phyloP scores from a whole-genome alignment of 1,139 yeast species.

The Suhomyces anneliseae region DNA sequence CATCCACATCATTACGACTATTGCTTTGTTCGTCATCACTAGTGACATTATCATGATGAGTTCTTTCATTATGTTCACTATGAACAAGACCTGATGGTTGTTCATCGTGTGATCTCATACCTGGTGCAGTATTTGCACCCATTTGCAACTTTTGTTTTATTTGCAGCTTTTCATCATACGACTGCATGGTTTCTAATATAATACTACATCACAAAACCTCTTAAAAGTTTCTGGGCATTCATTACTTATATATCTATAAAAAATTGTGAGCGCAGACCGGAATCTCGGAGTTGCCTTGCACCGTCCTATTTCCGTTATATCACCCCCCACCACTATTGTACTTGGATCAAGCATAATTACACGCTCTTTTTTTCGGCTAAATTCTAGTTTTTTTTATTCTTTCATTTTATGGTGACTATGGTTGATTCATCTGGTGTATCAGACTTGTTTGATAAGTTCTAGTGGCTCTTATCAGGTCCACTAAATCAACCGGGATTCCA shows the following conservation, averaged over 20 bases:
- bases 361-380: too few species aligned
- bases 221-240: neutral
- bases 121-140: neutral
- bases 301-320: neutral
- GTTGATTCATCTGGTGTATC: too few species aligned
- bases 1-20: neutral
- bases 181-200: neutral
- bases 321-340: too few species aligned
- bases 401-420: too few species aligned
- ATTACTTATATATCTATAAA: neutral
- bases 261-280: neutral
- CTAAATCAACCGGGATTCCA: too few species aligned
- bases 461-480: too few species aligned
- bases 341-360: too few species aligned
- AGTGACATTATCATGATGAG: neutral
- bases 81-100: neutral
- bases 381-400: too few species aligned
- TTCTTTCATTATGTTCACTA: neutral
- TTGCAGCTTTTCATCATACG: neutral
- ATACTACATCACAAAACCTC: neutral
- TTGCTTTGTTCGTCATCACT: neutral
- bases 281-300: neutral
- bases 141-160: neutral
- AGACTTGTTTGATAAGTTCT: too few species aligned
- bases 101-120: neutral